phyloP scores from a whole-genome alignment of 495 filamentous ascomycete species.

The Aspergillus panamensis region DNA sequence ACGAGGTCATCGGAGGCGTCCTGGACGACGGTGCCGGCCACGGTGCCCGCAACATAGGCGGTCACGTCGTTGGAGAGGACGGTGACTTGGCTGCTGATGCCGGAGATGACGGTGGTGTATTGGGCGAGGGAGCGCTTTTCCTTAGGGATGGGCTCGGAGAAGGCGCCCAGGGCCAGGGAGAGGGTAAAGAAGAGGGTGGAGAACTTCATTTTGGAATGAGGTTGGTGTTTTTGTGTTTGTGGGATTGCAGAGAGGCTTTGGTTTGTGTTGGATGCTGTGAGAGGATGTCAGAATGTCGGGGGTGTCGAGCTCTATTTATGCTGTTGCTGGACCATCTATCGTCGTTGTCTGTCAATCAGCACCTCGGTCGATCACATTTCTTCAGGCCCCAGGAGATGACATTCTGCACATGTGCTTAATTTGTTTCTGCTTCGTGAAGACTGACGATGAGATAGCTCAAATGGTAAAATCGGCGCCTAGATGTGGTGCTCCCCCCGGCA shows the following conservation, averaged over 20 bases:
- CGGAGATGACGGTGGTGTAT: slow-evolving; percentile 28
- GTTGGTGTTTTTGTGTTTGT: background rate
- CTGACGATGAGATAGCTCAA: background rate
- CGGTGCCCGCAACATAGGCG: slow-evolving; percentile 28
- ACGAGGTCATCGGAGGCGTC: slow-evolving; percentile 28
- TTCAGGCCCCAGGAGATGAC: background rate
- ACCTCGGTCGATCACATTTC: background rate
- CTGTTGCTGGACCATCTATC: background rate
- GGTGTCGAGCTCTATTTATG: background rate
- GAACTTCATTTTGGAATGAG: background rate
- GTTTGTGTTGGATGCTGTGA: background rate
- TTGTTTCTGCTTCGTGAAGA: background rate
- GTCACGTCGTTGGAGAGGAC: slow-evolving; percentile 34
- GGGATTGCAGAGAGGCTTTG: background rate
- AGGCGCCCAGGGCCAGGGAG: background rate
- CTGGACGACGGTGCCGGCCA: slow-evolving; percentile 20
- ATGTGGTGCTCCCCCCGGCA: too few species aligned
- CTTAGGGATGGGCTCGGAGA: background rate
- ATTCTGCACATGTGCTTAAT: background rate
- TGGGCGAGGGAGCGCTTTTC: slow-evolving; percentile 28
- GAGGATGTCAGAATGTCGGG: background rate
- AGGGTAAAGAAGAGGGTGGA: background rate
- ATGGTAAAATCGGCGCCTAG: background rate
- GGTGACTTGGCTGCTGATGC: slow-evolving; percentile 28
- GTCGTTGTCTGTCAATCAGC: background rate